Evolutionary conservation across 75 land plant species (phyloP).

Genomic region (Selaginella tamariscina): DNA sequence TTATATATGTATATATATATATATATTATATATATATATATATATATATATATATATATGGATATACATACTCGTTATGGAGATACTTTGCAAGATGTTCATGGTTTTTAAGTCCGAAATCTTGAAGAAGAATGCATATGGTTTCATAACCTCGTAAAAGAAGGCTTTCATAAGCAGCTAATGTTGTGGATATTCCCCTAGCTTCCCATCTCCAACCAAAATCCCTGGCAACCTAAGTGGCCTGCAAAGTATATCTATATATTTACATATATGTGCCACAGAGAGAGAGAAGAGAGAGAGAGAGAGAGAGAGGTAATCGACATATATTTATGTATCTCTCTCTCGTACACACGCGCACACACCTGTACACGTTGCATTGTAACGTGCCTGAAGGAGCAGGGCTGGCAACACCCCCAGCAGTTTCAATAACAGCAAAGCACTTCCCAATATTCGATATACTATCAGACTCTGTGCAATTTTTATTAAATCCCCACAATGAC

Average conservation of each 20-base stretch:
- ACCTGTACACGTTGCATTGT: conserved; percentile 90
- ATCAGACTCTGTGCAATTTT: neutral
- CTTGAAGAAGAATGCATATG: conserved; percentile 55
- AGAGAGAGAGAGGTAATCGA: no score
- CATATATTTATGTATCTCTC: no score
- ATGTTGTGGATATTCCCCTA: conserved; percentile 91
- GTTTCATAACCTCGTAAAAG: conserved; percentile 78
- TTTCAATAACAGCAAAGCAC: conserved; percentile 56
- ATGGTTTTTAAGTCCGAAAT: conserved; percentile 68
- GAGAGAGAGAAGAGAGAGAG: no score
- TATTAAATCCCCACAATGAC: conserved; percentile 21
- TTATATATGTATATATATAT: no score
- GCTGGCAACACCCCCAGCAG: conserved; percentile 96
- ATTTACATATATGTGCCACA: no score
- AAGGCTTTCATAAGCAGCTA: conserved; percentile 79
- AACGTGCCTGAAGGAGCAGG: conserved; percentile 89
- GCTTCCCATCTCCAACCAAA: conserved; percentile 86
- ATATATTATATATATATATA: no score
- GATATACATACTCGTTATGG: conserved; percentile 40
- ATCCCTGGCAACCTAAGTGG: conserved; percentile 73
- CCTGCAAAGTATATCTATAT: conserved; percentile 46
- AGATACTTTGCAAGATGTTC: conserved; percentile 40
- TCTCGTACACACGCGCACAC: neutral
- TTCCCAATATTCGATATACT: neutral
- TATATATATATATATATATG: no score